These are phyloP conservation scores for Albugo laibachii DNA, from an alignment of 352 stramenopile genomes.

Conservation along the genomic window DNA sequence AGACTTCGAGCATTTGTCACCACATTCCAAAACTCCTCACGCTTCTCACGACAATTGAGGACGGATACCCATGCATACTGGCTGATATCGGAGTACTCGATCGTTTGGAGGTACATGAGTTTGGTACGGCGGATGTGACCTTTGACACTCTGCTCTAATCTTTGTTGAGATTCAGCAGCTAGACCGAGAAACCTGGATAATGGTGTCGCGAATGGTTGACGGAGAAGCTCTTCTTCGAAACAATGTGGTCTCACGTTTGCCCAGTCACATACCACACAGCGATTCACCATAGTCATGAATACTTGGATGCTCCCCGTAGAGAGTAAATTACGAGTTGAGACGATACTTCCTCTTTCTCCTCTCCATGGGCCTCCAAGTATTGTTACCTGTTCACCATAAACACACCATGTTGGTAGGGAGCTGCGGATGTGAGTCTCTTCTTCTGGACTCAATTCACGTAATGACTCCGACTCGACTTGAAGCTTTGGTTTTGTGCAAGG, in stretches of 20 bases:
- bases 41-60: conserved; percentile 27
- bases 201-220: conserved; percentile 15
- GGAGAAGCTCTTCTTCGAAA: conserved; percentile 7
- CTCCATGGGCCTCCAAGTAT: conserved; percentile 27
- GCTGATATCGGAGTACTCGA: conserved; percentile 48
- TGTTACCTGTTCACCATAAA: conserved; percentile 29
- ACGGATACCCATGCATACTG: conserved; percentile 48
- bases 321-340: conserved; percentile 48
- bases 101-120: conserved; percentile 36
- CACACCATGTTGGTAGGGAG: conserved; percentile 23
- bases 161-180: conserved; percentile 18
- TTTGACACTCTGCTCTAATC: conserved; percentile 14
- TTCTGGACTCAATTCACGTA: conserved; percentile 18
- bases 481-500: neutral
- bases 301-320: conserved; percentile 33
- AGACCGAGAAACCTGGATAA: conserved; percentile 11
- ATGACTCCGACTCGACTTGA: neutral
- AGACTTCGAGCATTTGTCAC: conserved; percentile 39
- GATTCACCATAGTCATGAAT: conserved; percentile 30
- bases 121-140: conserved; percentile 11
- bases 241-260: conserved; percentile 22
- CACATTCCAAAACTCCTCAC: conserved; percentile 54
- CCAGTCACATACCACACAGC: conserved; percentile 30
- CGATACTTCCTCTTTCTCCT: conserved; percentile 17
- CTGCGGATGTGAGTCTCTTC: conserved; percentile 13